These are phyloP conservation scores for Lecanicillium sp. DNA, from an alignment of 2,329 filamentous ascomycete species.

Conservation along the genomic window DNA sequence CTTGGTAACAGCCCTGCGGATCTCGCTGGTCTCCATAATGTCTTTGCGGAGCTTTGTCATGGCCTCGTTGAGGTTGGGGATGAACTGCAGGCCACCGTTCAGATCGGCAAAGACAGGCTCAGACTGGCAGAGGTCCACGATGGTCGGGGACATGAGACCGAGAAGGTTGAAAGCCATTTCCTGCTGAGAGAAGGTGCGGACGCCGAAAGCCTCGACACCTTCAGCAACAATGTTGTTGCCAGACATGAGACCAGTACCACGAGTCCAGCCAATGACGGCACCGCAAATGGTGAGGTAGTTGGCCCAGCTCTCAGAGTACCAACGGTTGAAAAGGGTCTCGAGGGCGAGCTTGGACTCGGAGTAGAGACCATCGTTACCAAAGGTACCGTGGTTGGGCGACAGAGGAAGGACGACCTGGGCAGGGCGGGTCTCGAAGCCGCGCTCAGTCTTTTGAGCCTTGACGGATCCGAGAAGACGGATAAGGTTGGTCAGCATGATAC, in stretches of 20 bases:
- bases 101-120: constrained; percentile 96
- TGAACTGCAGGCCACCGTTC: constrained; percentile 95
- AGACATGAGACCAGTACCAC: constrained; percentile 95
- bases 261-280: constrained; percentile 98
- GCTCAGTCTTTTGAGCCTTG: constrained; percentile 82
- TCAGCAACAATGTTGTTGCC: constrained; percentile 97
- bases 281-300: constrained; percentile 98
- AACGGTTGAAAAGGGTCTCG: constrained; percentile 96
- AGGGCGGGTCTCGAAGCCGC: constrained; percentile 88
- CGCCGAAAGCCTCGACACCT: constrained; percentile 91
- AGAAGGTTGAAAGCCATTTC: constrained; percentile 99
- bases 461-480: constrained; percentile 83
- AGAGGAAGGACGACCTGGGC: constrained; percentile 94
- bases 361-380: constrained; percentile 95
- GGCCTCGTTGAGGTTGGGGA: constrained; percentile 87
- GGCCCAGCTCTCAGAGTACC: constrained; percentile 95
- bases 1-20: constrained; percentile 88
- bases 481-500: constrained; percentile 98
- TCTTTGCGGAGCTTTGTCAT: constrained; percentile 93
- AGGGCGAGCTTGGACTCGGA: constrained; percentile 96
- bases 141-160: constrained; percentile 87
- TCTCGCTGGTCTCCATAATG: constrained; percentile 90
- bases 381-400: constrained; percentile 97
- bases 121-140: constrained; percentile 91
- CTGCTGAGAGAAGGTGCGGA: constrained; percentile 97